Evolutionary conservation across 2,329 filamentous ascomycete genomes (phyloP).

Genomic region (Macrophomina pseudophaseolina): DNA sequence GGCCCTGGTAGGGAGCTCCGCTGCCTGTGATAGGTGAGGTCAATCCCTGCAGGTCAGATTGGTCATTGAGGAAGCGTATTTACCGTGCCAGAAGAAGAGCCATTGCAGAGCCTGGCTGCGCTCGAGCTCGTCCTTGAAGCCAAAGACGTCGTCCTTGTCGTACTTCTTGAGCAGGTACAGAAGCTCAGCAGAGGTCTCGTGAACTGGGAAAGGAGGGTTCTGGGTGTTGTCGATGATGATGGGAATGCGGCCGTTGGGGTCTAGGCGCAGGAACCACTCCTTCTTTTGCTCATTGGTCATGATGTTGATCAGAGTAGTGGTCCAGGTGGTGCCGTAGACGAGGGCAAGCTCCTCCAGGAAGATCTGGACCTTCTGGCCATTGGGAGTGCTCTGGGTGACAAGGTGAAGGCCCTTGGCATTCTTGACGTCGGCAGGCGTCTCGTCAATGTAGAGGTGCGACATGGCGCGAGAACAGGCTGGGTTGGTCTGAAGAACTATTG

Average conservation of each 20-base stretch:
- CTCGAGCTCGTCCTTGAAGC: slow-evolving; percentile 59
- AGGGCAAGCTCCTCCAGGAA: slow-evolving; percentile 61
- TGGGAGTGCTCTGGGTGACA: slow-evolving; percentile 58
- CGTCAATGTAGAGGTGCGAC: slow-evolving; percentile 51
- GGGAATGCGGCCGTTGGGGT: slow-evolving; percentile 33
- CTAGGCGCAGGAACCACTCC: slow-evolving; percentile 58
- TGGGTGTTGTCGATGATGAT: slow-evolving; percentile 22
- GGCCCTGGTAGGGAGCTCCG: slow-evolving; percentile 49
- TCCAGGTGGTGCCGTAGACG: slow-evolving; percentile 47
- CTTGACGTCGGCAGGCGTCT: slow-evolving; percentile 53
- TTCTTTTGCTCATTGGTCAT: slow-evolving; percentile 61
- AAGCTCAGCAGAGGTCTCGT: slow-evolving; percentile 60
- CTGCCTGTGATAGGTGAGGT: slow-evolving; percentile 21
- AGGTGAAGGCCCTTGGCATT: slow-evolving; percentile 58
- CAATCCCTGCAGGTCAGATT: slow-evolving; percentile 21
- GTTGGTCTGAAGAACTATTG: background rate
- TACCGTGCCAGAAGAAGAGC: slow-evolving; percentile 61
- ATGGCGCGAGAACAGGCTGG: slow-evolving; percentile 33
- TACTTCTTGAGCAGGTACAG: slow-evolving; percentile 58
- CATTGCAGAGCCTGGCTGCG: slow-evolving; percentile 57
- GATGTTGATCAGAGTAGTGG: slow-evolving; percentile 43
- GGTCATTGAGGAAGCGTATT: slow-evolving; percentile 28
- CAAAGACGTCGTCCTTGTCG: slow-evolving; percentile 57
- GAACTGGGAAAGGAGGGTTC: slow-evolving; percentile 49
- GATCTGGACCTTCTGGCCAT: slow-evolving; percentile 59